phyloP scores from a whole-genome alignment of 1,284 basidiomycete species.

The Malassezia sp. region DNA sequence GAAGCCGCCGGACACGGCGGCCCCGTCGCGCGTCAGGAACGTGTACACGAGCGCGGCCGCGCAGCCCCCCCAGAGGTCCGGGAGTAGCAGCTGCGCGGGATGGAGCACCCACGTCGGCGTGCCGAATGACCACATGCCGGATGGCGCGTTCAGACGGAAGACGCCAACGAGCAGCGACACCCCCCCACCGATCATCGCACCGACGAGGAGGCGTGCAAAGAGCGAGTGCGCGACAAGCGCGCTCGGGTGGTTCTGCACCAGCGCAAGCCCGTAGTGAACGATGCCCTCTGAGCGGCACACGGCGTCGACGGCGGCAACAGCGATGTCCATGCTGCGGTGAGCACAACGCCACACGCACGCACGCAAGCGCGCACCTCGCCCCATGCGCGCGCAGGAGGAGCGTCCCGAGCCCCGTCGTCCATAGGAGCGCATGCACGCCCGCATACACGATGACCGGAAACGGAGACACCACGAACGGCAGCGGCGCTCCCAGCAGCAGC shows the following conservation, averaged over 20 bases:
- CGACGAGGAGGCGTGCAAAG: conserved; percentile 25
- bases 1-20: neutral
- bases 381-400: conserved; percentile 15
- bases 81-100: conserved; percentile 18
- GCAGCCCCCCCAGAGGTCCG: conserved; percentile 21
- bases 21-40: conserved; percentile 4
- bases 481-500: conserved; percentile 21
- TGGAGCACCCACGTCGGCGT: conserved; percentile 24
- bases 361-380: conserved; percentile 4
- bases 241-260: conserved; percentile 20
- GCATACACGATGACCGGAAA: conserved; percentile 26
- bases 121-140: conserved; percentile 23
- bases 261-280: conserved; percentile 22
- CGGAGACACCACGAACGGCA: conserved; percentile 22
- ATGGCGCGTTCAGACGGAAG: conserved; percentile 25
- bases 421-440: conserved; percentile 19
- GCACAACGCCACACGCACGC: too few species aligned
- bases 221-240: conserved; percentile 18
- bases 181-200: conserved; percentile 27
- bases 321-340: conserved; percentile 26
- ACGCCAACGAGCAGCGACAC: conserved; percentile 28
- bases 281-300: conserved; percentile 32
- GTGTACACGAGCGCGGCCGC: conserved; percentile 16
- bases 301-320: conserved; percentile 24
- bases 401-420: conserved; percentile 12